Conservation (phyloP, 805 yeast genomes). For the Candida dendrica region DNA sequence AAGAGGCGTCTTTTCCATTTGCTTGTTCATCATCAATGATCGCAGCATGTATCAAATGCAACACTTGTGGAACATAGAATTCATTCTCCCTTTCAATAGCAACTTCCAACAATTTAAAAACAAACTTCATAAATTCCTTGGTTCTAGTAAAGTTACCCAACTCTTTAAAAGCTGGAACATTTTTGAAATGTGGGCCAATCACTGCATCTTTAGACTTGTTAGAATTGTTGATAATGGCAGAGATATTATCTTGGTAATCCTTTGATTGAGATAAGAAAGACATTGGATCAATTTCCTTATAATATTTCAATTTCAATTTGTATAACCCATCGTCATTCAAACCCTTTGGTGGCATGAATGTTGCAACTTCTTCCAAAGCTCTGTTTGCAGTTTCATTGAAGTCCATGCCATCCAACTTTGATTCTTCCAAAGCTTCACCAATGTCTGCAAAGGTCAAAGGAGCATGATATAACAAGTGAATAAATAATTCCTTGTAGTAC, state of each 20-base stretch:
- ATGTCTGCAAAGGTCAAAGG: constrained; percentile 51
- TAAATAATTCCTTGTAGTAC: constrained; percentile 33
- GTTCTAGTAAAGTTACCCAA: constrained; percentile 48
- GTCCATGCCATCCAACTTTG: constrained; percentile 27
- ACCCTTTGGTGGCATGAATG: constrained; percentile 59
- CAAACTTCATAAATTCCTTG: constrained; percentile 43
- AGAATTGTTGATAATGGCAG: constrained; percentile 29
- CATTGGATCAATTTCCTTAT: constrained; percentile 50
- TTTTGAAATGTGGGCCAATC: constrained; percentile 37
- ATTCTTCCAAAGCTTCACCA: constrained; percentile 26
- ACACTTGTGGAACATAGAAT: constrained; percentile 47
- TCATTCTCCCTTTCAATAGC: constrained; percentile 46
- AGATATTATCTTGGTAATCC: constrained; percentile 46
- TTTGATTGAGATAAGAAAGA: constrained; percentile 36
- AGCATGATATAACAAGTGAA: constrained; percentile 41
- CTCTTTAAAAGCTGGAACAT: constrained; percentile 27
- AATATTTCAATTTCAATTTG: constrained; percentile 41
- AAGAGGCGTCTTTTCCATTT: constrained; percentile 32
- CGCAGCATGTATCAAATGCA: constrained; percentile 66
- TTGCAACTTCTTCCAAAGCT: constrained; percentile 52
- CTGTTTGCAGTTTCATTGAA: constrained; percentile 49
- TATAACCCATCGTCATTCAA: constrained; percentile 63
- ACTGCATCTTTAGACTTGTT: constrained; percentile 28
- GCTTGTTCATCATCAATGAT: constrained; percentile 39
- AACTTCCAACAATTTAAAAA: constrained; percentile 49